phyloP scores from a whole-genome alignment of 768 basidiomycete species.

The Amanita thiersii region DNA sequence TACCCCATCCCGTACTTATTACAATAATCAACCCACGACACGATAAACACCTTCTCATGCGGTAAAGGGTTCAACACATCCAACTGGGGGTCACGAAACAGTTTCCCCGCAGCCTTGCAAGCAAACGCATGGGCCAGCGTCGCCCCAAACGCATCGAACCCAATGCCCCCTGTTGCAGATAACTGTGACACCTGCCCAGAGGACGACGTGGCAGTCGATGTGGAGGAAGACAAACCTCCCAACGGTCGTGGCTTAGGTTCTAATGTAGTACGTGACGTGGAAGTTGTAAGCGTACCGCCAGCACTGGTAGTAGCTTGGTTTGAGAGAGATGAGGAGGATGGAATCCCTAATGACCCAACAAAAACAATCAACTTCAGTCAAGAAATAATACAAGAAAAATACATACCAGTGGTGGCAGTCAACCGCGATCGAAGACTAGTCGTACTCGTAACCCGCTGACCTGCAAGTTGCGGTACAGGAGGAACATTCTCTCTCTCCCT shows the following conservation, averaged over 20 bases:
- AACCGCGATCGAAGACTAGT: neutral
- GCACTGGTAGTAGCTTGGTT: no score
- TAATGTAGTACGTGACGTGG: no score
- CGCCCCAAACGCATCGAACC: slow-evolving; percentile 57
- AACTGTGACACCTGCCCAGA: slow-evolving; percentile 1
- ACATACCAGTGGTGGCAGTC: neutral
- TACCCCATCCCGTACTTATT: slow-evolving; percentile 99
- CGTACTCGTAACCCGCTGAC: neutral
- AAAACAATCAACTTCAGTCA: no score
- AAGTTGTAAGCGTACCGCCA: no score
- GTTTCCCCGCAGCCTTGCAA: slow-evolving; percentile 48
- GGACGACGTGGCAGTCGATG: slow-evolving; percentile 25
- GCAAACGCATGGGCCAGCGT: slow-evolving; percentile 55
- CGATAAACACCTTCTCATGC: slow-evolving; percentile 82
- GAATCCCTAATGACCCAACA: no score
- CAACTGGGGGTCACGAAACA: slow-evolving; percentile 61
- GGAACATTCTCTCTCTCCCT: slow-evolving; percentile 25
- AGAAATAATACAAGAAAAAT: no score
- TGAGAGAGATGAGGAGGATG: no score
- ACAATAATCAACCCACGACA: slow-evolving; percentile 98
- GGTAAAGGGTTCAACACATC: slow-evolving; percentile 38
- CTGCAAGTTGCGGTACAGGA: slow-evolving; percentile 8
- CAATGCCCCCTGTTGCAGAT: neutral
- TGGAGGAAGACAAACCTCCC: slow-evolving; percentile 11
- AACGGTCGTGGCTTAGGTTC: no score